Evolutionary conservation across 1,139 yeast genomes (phyloP), one percentile per base, ranked within the genome.

Genomic region (Trichomonascaceae sp.): DNA sequence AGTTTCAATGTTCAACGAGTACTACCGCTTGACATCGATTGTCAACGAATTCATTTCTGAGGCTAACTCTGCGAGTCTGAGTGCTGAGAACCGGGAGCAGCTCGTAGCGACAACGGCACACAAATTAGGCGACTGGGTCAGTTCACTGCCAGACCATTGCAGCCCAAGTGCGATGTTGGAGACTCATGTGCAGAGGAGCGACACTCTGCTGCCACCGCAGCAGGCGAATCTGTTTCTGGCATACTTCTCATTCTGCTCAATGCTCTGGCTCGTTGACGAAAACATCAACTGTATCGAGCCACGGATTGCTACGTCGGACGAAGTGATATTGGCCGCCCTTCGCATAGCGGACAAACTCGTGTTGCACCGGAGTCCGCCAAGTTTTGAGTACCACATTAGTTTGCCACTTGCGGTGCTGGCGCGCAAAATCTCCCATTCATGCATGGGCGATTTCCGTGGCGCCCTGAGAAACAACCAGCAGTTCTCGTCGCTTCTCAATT

Each of bases 311-410:
- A 11, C 35, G 14, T 36, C 38, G 5, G 33, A 28, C 9, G 28
- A 31, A 3, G 29, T 40, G 13, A 39, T 40, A 6, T 26, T 23
- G 18, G 22, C 38, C 27, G 23, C 42, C 20, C 25, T 38, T 16
- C 34, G 29, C 23, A 36, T 40, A 5, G 14, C 27, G 14, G 16
- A 22, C 8, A 16, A 36, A 15, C 29, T 25, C 27, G 15, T 36
- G n/a, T 26, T 31, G 16, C 27, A 29, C 11, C 34, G 38, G 16
- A 20, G 43, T 5, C 31, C 40, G 14, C 42, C 43, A 9, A 37
- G 37, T 11, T 41, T 41, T 30, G 44, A 41, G 26, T 41, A 41
- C 29, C 40, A 27, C 28, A 30, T 40, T 16, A 40, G 44, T 17
- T 26, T 41, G 30, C 30, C 34, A 5, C 22, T 41, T 6, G 30